Evolutionary conservation across 2,329 filamentous ascomycete species (phyloP).

Genomic region (Esteya vermicola): DNA sequence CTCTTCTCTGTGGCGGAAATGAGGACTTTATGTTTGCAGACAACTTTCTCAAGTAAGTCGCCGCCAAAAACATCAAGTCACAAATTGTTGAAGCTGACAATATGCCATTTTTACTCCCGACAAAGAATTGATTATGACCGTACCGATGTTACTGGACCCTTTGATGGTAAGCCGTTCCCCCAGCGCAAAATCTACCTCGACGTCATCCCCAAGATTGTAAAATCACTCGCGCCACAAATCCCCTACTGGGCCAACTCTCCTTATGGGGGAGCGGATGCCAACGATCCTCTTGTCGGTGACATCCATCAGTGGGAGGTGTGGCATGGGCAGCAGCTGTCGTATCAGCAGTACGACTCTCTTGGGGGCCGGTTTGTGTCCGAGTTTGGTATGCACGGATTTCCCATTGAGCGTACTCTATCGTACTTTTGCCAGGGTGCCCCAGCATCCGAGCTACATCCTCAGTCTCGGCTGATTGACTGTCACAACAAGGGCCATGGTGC

Average conservation of each 20-base stretch:
- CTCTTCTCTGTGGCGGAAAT: not conserved
- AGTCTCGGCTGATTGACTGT: constrained; percentile 62
- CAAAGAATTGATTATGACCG: not conserved
- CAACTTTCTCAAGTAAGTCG: constrained; percentile 10
- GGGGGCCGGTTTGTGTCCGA: constrained; percentile 65
- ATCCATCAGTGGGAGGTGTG: constrained; percentile 75
- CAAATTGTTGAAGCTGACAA: not conserved
- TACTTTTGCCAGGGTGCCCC: constrained; percentile 11
- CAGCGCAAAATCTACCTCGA: not conserved
- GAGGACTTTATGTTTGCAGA: not conserved
- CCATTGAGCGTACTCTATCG: constrained; percentile 52
- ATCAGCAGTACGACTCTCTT: constrained; percentile 57
- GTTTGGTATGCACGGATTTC: constrained; percentile 66
- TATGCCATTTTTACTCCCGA: not conserved
- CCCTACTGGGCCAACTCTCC: constrained; percentile 63
- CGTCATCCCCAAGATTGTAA: constrained; percentile 46
- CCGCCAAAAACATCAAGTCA: constrained; percentile 52
- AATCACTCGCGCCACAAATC: constrained; percentile 51
- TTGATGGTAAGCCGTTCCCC: not conserved
- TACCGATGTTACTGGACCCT: not conserved
- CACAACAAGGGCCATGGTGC: constrained; percentile 64
- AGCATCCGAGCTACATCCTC: constrained; percentile 39
- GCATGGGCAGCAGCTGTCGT: constrained; percentile 60
- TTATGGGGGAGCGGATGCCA: constrained; percentile 26
- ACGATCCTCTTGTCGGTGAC: constrained; percentile 42